Base-by-base conservation (phyloP, 2,329 filamentous ascomycete species). In the Fonsecaea pedrosoi region DNA sequence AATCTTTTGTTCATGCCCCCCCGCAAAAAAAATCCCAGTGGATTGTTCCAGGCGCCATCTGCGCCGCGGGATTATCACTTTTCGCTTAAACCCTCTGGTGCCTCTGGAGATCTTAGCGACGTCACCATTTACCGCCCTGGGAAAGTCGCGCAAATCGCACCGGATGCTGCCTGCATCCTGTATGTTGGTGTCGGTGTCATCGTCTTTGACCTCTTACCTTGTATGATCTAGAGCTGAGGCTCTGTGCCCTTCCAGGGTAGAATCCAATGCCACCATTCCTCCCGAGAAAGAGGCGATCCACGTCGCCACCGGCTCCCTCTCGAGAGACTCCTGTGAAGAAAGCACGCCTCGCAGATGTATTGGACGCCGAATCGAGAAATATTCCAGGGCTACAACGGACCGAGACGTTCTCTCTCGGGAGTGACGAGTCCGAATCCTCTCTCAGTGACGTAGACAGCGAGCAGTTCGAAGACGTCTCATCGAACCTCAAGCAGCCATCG, bases 391-490 rank as follows among this genome's bases (percentile, higher is more conserved):
- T 60, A 7, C n/a, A 67, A 37, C 68, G 57, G 32, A 54, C 48
- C 15, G 64, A 57, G 42, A 50, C 59, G 12, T 72, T 72, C 63
- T 68, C 67, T 6, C 25, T 72, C 3, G 59, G 59, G n/a, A 71
- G 68, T 50, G 72, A 73, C 59, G 73, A 75, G 30, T 76, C 75
- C 10, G 75, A 77, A 48, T 80, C 77, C 8, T 77, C 78, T 8
- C 68, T 81, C 40, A 80, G 78, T 57, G 78, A 80, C 42, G 64
- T 73, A 32, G 72, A 74, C 1, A 87, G 88, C 60, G 79, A 80
- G 37, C 86, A 88, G 54, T 88, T 89, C 65, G 83, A 85, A 69
- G 82, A 86, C 73, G 78, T 84, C 1, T 78, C 80, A 0, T 62
- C 73, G 69, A 71, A 67, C 32, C 25, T 65, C 25, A 70, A 69